Evolutionary conservation across 2,329 filamentous ascomycete species (phyloP), one percentile per base, ranked within the genome.

Genomic region (Tolypocladium endophyticum): DNA sequence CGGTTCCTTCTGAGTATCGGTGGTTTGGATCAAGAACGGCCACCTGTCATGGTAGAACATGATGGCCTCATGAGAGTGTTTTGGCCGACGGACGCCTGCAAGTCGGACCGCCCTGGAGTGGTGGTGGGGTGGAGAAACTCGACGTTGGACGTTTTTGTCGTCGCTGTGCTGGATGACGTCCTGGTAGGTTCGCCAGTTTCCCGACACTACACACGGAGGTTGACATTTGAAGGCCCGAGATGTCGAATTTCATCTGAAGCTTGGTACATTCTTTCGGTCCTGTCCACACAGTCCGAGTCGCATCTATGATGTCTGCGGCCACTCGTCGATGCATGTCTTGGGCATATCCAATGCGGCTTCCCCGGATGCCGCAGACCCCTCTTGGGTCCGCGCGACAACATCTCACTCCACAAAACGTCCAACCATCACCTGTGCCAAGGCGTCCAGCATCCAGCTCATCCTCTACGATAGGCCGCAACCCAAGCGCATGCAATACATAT

Each of bases 11-110:
- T 97, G 84, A 82, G 63, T 65, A 66, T 45, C 39, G 36, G 20
- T 16, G 66, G 70, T 60, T 60, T 59, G 56, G 58, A 59, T 54
- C 58, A 57, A 59, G 66, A 65, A 68, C 63, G 63, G 66, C 67
- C 66, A 67, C 70, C 71, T 76, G 82, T 80, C 81, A 87, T 87
- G 84, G 79, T 83, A 79, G 83, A 84, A 77, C 81, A 86, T 81
- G 84, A 94, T 90, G 92, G 90, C 70, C 81, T 97, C 79, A 91
- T 97, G 87, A 91, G 94, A 80, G 87, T 99, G 78, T 97, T 99
- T 79, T 99, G 94, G 94, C 95, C 94, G 69, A 89, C 89, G 70
- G 92, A 96, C 76, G 86, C 90, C 69, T 81, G 84, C 59, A 82
- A 81, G 73, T 89, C 87, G 59, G 83, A 85, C 66, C 80, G 84